These are phyloP conservation scores for Tripterygium wilfordii DNA, from an alignment of 177 flowering plant species.

Conservation along the genomic window DNA sequence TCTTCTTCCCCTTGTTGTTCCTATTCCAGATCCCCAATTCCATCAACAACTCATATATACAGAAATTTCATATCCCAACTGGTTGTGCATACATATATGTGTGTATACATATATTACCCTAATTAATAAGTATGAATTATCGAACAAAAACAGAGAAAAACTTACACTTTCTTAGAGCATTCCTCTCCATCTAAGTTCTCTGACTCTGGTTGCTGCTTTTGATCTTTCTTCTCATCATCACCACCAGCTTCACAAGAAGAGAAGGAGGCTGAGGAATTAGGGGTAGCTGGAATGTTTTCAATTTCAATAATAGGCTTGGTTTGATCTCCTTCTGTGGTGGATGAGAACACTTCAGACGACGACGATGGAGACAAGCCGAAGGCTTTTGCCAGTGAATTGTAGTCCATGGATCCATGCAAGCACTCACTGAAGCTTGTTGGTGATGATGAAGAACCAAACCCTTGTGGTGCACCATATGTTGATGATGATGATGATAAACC, in stretches of 20 bases:
- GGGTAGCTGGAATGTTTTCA: slow-evolving; percentile 29
- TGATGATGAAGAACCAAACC: slow-evolving; percentile 15
- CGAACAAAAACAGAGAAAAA: neutral
- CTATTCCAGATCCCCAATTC: neutral
- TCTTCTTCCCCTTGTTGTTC: slow-evolving; percentile 58
- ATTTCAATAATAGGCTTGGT: slow-evolving; percentile 7
- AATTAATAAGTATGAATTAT: no score
- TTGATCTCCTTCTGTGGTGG: slow-evolving; percentile 21
- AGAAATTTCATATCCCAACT: neutral
- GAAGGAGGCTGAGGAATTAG: slow-evolving; percentile 57
- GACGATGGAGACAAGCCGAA: slow-evolving; percentile 44
- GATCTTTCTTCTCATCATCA: slow-evolving; percentile 43
- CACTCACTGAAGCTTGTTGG: slow-evolving; percentile 44
- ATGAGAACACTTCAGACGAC: slow-evolving; percentile 38
- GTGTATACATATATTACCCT: no score
- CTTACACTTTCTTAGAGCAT: slow-evolving; percentile 55
- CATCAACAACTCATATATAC: neutral
- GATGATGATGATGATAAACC: slow-evolving; percentile 5
- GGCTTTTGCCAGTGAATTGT: slow-evolving; percentile 25
- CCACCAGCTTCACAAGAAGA: slow-evolving; percentile 55
- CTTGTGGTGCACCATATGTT: slow-evolving; percentile 7
- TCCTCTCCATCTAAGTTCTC: slow-evolving; percentile 51
- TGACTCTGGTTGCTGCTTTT: slow-evolving; percentile 28
- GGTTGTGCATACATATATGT: no score
- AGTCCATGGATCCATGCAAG: slow-evolving; percentile 34